These are phyloP conservation scores for Xylaria sp. DNA, from an alignment of 2,329 filamentous ascomycete genomes.

Conservation along the genomic window DNA sequence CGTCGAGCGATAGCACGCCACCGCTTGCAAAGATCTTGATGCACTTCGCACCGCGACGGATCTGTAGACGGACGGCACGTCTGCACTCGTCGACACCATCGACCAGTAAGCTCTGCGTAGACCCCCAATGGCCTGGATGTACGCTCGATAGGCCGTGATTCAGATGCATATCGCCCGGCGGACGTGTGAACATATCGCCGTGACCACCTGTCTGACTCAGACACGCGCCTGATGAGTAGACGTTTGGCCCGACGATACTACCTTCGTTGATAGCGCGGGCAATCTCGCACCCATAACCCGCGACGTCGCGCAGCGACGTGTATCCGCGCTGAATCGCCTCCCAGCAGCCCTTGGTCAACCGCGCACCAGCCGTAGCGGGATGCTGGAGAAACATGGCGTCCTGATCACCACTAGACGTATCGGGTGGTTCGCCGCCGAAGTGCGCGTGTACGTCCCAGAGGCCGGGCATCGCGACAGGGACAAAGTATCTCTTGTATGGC, in stretches of 20 bases:
- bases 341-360: slow-evolving; percentile 33
- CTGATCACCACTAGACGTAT: slow-evolving; percentile 16
- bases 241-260: slow-evolving; percentile 32
- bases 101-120: slow-evolving; percentile 28
- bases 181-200: slow-evolving; percentile 34
- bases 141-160: slow-evolving; percentile 32
- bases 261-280: slow-evolving; percentile 31
- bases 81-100: slow-evolving; percentile 40
- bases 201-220: slow-evolving; percentile 35
- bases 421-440: slow-evolving; percentile 26
- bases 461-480: slow-evolving; percentile 33
- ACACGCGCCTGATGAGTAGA: slow-evolving; percentile 32
- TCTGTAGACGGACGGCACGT: slow-evolving; percentile 36
- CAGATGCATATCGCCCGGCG: slow-evolving; percentile 33
- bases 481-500: slow-evolving; percentile 26
- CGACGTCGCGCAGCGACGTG: slow-evolving; percentile 34
- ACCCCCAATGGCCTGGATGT: slow-evolving; percentile 32
- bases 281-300: slow-evolving; percentile 33
- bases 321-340: slow-evolving; percentile 36
- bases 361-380: slow-evolving; percentile 32
- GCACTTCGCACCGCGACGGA: slow-evolving; percentile 37
- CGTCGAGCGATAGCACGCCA: slow-evolving; percentile 37
- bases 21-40: slow-evolving; percentile 40
- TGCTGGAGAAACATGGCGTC: slow-evolving; percentile 26
- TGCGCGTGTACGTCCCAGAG: slow-evolving; percentile 35